A percentile compares a stretch with the other conserved stretches of the same genome.
These are phyloP conservation scores for Spathaspora boniae DNA, from an alignment of 805 yeast species.

Conservation along the genomic window DNA sequence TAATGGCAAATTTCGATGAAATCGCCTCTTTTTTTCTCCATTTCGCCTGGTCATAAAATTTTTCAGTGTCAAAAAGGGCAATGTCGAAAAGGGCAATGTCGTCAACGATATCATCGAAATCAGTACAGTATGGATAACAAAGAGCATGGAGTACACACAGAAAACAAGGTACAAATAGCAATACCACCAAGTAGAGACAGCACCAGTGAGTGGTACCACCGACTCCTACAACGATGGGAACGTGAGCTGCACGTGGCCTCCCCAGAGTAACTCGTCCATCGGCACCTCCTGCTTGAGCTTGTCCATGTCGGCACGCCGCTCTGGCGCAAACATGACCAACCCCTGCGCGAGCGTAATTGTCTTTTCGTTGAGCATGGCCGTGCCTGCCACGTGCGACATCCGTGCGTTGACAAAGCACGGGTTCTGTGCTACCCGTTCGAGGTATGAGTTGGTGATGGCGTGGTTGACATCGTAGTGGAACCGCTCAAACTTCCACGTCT, in stretches of 20 bases:
- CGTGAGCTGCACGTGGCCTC: conserved; percentile 32
- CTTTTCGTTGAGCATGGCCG: conserved; percentile 30
- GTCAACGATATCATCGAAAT: no score
- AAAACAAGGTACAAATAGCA: neutral
- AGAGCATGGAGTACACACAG: no score
- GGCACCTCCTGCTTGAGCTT: conserved; percentile 17
- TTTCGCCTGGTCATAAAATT: neutral
- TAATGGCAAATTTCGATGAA: neutral
- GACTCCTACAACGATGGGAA: conserved; percentile 31
- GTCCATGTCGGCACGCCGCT: conserved; percentile 24
- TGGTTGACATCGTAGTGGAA: conserved; percentile 30
- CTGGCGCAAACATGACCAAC: conserved; percentile 28
- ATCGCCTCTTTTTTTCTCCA: neutral
- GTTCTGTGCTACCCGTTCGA: conserved; percentile 16
- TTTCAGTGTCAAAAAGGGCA: neutral
- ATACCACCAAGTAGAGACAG: neutral
- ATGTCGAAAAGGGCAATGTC: no score
- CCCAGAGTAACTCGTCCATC: conserved; percentile 24
- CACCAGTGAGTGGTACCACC: neutral
- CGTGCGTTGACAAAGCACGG: conserved; percentile 26
- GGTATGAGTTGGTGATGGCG: conserved; percentile 19
- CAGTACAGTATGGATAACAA: no score
- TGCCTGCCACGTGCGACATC: conserved; percentile 28
- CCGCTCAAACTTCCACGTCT: conserved; percentile 37
- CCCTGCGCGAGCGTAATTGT: conserved; percentile 38